Percentiles rank a stretch among this genome's conserved stretches.
Evolutionary conservation across 495 filamentous ascomycete genomes (phyloP).

Genomic region (Chaetomium tenue): DNA sequence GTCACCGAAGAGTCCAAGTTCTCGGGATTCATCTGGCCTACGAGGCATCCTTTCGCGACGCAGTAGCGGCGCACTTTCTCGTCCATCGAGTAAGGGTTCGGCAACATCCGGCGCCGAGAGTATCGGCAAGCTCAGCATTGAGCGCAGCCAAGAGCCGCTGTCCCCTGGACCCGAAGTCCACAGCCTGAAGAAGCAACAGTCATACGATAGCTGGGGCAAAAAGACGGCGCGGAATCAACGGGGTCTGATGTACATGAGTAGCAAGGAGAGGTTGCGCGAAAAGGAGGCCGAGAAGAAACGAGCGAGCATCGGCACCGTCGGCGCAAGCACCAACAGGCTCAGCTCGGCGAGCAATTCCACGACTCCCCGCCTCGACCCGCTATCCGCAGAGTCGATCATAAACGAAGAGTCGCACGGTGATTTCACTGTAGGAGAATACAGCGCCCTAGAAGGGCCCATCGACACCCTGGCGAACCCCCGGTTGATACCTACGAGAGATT

Average conservation of each 20-base stretch:
- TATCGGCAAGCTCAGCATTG: constrained; percentile 59
- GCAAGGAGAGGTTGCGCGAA: constrained; percentile 55
- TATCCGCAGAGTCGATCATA: constrained; percentile 53
- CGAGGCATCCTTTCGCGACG: constrained; percentile 45
- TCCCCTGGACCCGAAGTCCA: constrained; percentile 39
- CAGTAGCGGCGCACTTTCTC: constrained; percentile 43
- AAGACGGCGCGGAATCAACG: constrained; percentile 51
- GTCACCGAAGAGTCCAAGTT: constrained; percentile 47
- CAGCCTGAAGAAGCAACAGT: constrained; percentile 45
- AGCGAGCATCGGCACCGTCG: constrained; percentile 40
- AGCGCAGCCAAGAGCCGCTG: constrained; percentile 45
- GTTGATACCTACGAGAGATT: constrained; percentile 65
- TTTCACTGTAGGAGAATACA: constrained; percentile 14
- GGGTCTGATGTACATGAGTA: constrained; percentile 61
- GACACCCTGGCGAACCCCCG: constrained; percentile 32
- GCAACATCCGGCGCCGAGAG: constrained; percentile 53
- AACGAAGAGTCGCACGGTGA: constrained; percentile 48
- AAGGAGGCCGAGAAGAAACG: constrained; percentile 54
- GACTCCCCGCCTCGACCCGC: constrained; percentile 43
- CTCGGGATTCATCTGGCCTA: constrained; percentile 46
- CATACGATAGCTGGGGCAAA: constrained; percentile 54
- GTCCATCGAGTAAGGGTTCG: constrained; percentile 54
- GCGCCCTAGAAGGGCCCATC: not conserved
- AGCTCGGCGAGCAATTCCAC: constrained; percentile 25
- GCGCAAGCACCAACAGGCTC: constrained; percentile 35